Conservation (phyloP, 176 grass and related monocot genomes). For the Oryza coarctata region DNA sequence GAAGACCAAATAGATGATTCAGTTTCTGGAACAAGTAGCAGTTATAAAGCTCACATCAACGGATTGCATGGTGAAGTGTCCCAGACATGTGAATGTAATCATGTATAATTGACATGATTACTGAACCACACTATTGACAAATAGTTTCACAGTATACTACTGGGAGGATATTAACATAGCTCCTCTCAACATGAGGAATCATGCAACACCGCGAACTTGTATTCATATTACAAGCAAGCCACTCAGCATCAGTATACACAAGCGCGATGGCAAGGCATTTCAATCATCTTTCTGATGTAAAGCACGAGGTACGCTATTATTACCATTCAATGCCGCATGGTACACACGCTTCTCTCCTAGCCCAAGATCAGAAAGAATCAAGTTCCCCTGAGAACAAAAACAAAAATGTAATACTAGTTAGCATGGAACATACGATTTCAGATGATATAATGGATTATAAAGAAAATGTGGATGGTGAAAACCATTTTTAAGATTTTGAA, state of each 20-base stretch:
- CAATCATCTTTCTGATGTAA: slow-evolving; percentile 97
- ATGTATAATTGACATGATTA: slow-evolving; percentile 20
- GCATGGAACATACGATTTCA: neutral
- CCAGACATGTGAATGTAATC: neutral
- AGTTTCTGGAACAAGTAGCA: slow-evolving; percentile 46
- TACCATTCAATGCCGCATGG: slow-evolving; percentile 95
- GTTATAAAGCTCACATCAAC: neutral
- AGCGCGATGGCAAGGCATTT: slow-evolving; percentile 35
- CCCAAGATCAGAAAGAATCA: slow-evolving; percentile 87
- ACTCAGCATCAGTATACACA: slow-evolving; percentile 38
- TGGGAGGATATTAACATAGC: slow-evolving; percentile 27
- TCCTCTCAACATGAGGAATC: slow-evolving; percentile 34
- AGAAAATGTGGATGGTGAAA: neutral
- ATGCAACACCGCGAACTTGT: slow-evolving; percentile 20
- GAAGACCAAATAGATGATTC: slow-evolving; percentile 82
- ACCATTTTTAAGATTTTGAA: neutral
- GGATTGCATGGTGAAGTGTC: neutral
- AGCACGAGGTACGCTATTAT: slow-evolving; percentile 82
- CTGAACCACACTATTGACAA: slow-evolving; percentile 20
- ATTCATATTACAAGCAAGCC: slow-evolving; percentile 51
- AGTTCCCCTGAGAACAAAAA: slow-evolving; percentile 56
- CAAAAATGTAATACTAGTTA: neutral
- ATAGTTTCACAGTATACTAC: slow-evolving; percentile 46
- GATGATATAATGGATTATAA: neutral
- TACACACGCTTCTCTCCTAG: slow-evolving; percentile 86